Evolutionary conservation across 1,284 basidiomycete species (phyloP).

Genomic region (Marasmius fiardii): DNA sequence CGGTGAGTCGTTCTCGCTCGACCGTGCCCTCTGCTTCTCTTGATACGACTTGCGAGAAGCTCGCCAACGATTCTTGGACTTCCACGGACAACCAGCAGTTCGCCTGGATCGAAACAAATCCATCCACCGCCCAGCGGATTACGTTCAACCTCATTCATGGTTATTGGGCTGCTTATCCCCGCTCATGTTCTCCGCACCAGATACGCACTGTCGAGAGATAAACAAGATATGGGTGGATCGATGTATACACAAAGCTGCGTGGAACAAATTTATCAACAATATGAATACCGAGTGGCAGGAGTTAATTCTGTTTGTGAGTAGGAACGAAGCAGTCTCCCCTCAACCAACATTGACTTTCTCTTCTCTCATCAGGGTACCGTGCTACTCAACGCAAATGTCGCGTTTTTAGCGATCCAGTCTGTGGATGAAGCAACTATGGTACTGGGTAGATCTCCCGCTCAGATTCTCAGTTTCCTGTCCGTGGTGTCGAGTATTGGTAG

Average conservation of each 20-base stretch:
- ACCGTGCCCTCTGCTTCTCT: neutral
- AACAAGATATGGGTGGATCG: conserved; percentile 36
- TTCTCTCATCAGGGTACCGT: conserved; percentile 30
- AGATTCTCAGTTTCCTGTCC: conserved; percentile 36
- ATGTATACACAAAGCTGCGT: conserved; percentile 32
- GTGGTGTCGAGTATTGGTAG: conserved; percentile 31
- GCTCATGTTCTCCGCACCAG: conserved; percentile 36
- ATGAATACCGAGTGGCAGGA: conserved; percentile 47
- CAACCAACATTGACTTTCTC: neutral
- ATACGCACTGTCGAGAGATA: conserved; percentile 31
- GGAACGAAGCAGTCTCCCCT: too few relatives aligned
- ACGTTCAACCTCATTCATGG: conserved; percentile 16
- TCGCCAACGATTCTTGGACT: conserved; percentile 44
- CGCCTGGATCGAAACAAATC: conserved; percentile 44
- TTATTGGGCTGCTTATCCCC: conserved; percentile 22
- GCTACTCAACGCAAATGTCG: conserved; percentile 37
- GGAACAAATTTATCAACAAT: conserved; percentile 37
- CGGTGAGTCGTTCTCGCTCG: conserved; percentile 21
- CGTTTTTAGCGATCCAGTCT: conserved; percentile 34
- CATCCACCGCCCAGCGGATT: conserved; percentile 23
- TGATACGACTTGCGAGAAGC: conserved; percentile 24
- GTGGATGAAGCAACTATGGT: conserved; percentile 23
- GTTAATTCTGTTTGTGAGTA: conserved; percentile 44
- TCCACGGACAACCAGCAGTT: conserved; percentile 47
- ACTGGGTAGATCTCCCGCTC: conserved; percentile 23